phyloP scores from a whole-genome alignment of 306 rosid species.

The Begonia masoniana region DNA sequence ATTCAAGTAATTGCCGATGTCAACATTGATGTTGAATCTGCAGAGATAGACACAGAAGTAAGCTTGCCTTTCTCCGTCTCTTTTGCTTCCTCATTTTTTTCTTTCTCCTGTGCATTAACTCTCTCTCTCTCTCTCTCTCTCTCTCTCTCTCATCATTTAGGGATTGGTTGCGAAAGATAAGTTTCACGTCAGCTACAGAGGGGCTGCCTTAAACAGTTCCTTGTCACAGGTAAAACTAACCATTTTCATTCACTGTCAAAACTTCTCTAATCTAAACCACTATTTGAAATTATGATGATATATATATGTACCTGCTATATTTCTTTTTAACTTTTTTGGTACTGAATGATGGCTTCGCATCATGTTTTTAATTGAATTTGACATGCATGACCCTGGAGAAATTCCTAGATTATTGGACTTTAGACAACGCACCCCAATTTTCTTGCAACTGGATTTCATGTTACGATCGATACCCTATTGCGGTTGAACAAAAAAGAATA shows the following conservation, averaged over 20 bases:
- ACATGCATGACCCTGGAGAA: too few species aligned
- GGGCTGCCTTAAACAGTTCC: constrained; percentile 70
- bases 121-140: constrained; percentile 7
- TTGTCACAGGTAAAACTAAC: constrained; percentile 60
- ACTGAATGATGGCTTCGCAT: too few species aligned
- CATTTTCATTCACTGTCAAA: not conserved
- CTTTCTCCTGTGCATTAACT: not conserved
- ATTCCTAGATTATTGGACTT: too few species aligned
- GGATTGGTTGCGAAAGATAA: constrained; percentile 92
- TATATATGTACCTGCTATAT: not conserved
- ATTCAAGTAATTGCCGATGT: constrained; percentile 73
- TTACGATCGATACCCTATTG: not conserved
- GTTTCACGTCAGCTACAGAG: constrained; percentile 85
- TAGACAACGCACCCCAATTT: not conserved
- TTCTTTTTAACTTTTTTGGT: not conserved
- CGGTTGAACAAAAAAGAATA: not conserved
- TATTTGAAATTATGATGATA: not conserved
- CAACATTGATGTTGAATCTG: constrained; percentile 92
- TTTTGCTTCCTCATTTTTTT: not conserved
- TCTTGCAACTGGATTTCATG: not conserved
- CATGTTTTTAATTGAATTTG: too few species aligned
- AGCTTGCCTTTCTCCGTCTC: not conserved
- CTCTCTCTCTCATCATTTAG: constrained; percentile 25
- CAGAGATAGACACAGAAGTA: constrained; percentile 93
- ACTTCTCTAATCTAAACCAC: too few species aligned